These are phyloP conservation scores for Talaromyces thailandensis DNA, from an alignment of 495 filamentous ascomycete genomes.

Conservation along the genomic window DNA sequence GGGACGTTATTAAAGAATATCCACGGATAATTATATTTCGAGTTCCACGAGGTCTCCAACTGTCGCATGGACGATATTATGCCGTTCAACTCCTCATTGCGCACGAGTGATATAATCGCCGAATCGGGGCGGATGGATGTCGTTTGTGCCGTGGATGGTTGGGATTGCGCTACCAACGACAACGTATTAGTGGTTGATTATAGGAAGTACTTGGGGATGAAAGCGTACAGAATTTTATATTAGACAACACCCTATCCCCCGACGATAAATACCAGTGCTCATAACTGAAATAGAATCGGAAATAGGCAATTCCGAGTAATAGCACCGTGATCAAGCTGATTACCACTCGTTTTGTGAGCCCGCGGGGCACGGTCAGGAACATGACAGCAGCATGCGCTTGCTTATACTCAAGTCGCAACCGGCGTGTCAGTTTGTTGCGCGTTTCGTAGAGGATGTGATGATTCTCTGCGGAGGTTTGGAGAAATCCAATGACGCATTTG, in stretches of 20 bases:
- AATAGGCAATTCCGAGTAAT: background rate
- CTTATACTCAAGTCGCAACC: background rate
- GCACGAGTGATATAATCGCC: constrained; percentile 82
- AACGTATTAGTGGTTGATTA: background rate
- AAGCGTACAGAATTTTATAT: background rate
- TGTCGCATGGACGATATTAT: constrained; percentile 83
- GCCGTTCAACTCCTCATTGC: constrained; percentile 81
- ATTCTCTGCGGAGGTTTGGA: background rate
- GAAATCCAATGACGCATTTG: background rate
- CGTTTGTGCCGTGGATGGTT: background rate
- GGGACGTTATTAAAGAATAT: constrained; percentile 97
- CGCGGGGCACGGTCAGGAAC: background rate
- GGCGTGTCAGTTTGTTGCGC: background rate
- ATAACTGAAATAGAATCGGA: background rate
- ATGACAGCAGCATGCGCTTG: background rate
- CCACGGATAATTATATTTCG: constrained; percentile 99
- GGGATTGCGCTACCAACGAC: background rate
- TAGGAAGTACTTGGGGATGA: background rate
- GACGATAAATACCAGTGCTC: background rate
- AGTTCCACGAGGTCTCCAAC: constrained; percentile 91
- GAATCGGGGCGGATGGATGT: constrained; percentile 70
- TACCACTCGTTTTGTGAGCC: background rate
- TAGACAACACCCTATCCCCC: background rate
- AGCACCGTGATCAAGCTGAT: background rate
- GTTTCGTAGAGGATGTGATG: background rate